Evolutionary conservation across 1,139 yeast species (phyloP).

Genomic region (Waltiozyma sp.): DNA sequence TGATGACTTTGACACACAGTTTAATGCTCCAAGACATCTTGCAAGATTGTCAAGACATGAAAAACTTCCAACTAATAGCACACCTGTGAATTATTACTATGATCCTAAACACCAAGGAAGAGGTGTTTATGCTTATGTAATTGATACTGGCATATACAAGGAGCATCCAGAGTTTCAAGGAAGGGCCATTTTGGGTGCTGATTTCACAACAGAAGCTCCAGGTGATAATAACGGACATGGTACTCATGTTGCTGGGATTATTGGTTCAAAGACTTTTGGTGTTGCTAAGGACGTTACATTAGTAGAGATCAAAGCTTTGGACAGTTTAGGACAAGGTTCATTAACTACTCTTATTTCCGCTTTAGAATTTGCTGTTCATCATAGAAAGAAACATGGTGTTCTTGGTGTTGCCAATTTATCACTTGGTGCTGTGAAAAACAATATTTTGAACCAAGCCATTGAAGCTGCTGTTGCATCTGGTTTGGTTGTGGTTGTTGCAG

Average conservation of each 20-base stretch:
- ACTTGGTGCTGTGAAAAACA: slow-evolving; percentile 59
- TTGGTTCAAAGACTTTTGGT: slow-evolving; percentile 69
- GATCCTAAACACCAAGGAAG: slow-evolving; percentile 28
- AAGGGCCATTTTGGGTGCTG: slow-evolving; percentile 40
- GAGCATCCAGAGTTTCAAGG: slow-evolving; percentile 52
- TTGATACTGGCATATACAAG: slow-evolving; percentile 54
- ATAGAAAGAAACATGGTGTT: slow-evolving; percentile 28
- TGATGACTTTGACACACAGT: slow-evolving; percentile 25
- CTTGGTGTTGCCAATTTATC: slow-evolving; percentile 73
- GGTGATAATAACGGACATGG: slow-evolving; percentile 66
- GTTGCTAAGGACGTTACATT: slow-evolving; percentile 61
- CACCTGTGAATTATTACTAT: slow-evolving; percentile 26
- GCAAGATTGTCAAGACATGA: slow-evolving; percentile 49
- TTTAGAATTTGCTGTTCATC: slow-evolving; percentile 59
- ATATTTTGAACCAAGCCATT: slow-evolving; percentile 60
- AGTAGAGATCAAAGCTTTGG: slow-evolving; percentile 63
- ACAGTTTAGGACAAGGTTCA: slow-evolving; percentile 54
- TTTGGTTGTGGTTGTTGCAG: slow-evolving; percentile 73
- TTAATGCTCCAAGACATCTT: slow-evolving; percentile 57
- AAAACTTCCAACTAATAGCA: slow-evolving; percentile 22
- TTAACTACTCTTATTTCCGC: slow-evolving; percentile 60
- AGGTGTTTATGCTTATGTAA: slow-evolving; percentile 53
- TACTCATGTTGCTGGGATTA: slow-evolving; percentile 86
- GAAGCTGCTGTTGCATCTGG: slow-evolving; percentile 64
- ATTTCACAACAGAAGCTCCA: slow-evolving; percentile 47